Evolutionary conservation across 495 filamentous ascomycete genomes (phyloP).

Genomic region (Trypethelium eluteriae): DNA sequence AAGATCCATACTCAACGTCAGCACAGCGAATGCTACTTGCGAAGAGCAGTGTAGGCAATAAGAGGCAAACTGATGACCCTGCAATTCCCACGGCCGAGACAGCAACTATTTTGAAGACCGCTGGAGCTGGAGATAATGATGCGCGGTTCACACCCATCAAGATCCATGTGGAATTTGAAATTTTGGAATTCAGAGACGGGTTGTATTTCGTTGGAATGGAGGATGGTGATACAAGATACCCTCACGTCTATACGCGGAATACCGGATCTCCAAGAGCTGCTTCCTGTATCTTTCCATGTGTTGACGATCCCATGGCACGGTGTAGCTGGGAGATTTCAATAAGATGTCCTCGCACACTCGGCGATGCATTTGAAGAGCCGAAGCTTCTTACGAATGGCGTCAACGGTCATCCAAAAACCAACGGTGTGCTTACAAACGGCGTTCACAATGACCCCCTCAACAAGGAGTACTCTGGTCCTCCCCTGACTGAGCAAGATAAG

Average conservation of each 20-base stretch:
- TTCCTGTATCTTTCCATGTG: slow-evolving; percentile 81
- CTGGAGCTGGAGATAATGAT: slow-evolving; percentile 26
- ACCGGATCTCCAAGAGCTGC: slow-evolving; percentile 34
- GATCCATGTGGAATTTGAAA: slow-evolving; percentile 63
- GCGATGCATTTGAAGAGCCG: slow-evolving; percentile 58
- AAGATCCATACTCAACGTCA: slow-evolving; percentile 49
- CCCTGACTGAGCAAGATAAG: slow-evolving; percentile 67
- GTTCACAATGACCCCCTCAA: not conserved
- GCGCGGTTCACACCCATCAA: slow-evolving; percentile 50
- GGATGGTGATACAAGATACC: slow-evolving; percentile 69
- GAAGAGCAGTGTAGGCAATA: slow-evolving; percentile 20
- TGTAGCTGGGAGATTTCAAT: slow-evolving; percentile 85
- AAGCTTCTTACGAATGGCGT: slow-evolving; percentile 14
- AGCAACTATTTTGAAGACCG: slow-evolving; percentile 9
- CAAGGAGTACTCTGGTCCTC: slow-evolving; percentile 7
- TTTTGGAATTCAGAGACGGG: slow-evolving; percentile 70
- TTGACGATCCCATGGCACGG: slow-evolving; percentile 71
- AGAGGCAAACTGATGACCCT: slow-evolving; percentile 24
- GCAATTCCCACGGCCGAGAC: slow-evolving; percentile 27
- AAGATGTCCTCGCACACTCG: slow-evolving; percentile 73
- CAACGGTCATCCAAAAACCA: slow-evolving; percentile 13
- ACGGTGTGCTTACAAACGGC: slow-evolving; percentile 10
- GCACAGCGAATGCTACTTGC: slow-evolving; percentile 39
- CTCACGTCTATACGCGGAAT: slow-evolving; percentile 79
- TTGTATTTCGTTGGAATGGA: slow-evolving; percentile 83